Conservation (phyloP, 2,329 filamentous ascomycete genomes). For the Scedosporium apiospermum region DNA sequence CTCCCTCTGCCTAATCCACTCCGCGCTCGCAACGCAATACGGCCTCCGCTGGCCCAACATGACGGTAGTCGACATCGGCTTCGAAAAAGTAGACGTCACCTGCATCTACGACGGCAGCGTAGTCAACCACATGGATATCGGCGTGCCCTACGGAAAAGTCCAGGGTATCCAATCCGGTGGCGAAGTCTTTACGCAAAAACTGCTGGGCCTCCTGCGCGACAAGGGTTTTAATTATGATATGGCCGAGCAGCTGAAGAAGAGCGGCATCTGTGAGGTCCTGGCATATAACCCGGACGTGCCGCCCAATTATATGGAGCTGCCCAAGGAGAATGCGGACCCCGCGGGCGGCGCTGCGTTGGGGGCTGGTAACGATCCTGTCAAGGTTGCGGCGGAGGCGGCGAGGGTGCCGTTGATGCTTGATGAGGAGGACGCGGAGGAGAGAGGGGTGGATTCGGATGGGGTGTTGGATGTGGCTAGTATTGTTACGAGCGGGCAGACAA, state of each 20-base stretch:
- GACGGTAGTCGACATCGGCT: slow-evolving; percentile 85
- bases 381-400: slow-evolving; percentile 21
- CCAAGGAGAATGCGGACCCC: slow-evolving; percentile 22
- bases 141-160: slow-evolving; percentile 35
- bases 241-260: slow-evolving; percentile 62
- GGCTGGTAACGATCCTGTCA: slow-evolving; percentile 17
- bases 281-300: slow-evolving; percentile 38
- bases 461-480: slow-evolving; percentile 79
- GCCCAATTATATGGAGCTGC: slow-evolving; percentile 37
- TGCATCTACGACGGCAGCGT: slow-evolving; percentile 77
- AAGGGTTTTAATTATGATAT: slow-evolving; percentile 55
- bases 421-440: slow-evolving; percentile 27
- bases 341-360: slow-evolving; percentile 15
- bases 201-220: slow-evolving; percentile 55
- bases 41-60: slow-evolving; percentile 66
- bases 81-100: slow-evolving; percentile 85
- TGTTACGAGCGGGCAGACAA: slow-evolving; percentile 70
- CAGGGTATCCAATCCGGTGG: slow-evolving; percentile 59
- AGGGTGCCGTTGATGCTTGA: slow-evolving; percentile 24
- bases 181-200: slow-evolving; percentile 70
- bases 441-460: slow-evolving; percentile 51
- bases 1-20: slow-evolving; percentile 82
- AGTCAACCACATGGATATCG: slow-evolving; percentile 56
- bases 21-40: slow-evolving; percentile 79
- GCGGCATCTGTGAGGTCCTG: slow-evolving; percentile 56